A percentile compares a stretch with the other conserved stretches of the same genome.
Conservation (phyloP, 108 stramenopile species). For the Cyclotella choctawhatcheeana region DNA sequence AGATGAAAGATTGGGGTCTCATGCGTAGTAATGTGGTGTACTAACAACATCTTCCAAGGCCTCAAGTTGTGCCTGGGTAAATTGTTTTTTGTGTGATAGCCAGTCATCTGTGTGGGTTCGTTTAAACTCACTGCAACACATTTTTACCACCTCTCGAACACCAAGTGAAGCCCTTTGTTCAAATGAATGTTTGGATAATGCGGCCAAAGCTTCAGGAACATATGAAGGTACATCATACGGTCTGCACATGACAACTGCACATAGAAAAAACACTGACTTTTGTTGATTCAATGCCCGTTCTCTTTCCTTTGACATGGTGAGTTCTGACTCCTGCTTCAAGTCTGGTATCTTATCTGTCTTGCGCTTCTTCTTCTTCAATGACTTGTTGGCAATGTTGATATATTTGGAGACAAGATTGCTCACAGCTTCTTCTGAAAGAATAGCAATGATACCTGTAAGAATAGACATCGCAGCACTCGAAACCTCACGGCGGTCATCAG, state of each 20-base stretch:
- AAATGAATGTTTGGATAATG: conserved; percentile 90
- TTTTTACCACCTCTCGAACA: conserved; percentile 90
- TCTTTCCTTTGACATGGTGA: conserved; percentile 56
- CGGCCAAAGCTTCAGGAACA: conserved; percentile 80
- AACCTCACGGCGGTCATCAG: conserved; percentile 86
- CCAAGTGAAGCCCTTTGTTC: conserved; percentile 79
- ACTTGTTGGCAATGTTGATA: conserved; percentile 67
- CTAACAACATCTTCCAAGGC: conserved; percentile 91
- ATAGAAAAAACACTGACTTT: conserved; percentile 82
- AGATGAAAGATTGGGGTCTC: not conserved
- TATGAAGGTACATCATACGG: conserved; percentile 89
- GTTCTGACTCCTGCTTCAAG: conserved; percentile 39
- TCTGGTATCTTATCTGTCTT: conserved; percentile 25
- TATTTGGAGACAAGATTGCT: conserved; percentile 73
- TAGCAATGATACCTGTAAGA: conserved; percentile 86
- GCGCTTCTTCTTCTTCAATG: conserved; percentile 70
- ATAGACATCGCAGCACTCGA: conserved; percentile 72
- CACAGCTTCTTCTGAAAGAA: conserved; percentile 55
- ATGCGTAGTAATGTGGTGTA: conserved; percentile 91
- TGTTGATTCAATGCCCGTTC: conserved; percentile 74
- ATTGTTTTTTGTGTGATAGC: conserved; percentile 78
- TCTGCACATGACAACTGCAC: conserved; percentile 75
- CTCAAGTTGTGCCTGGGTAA: conserved; percentile 86
- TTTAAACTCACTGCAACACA: conserved; percentile 88
- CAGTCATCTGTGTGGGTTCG: conserved; percentile 92